Evolutionary conservation across 2,329 filamentous ascomycete species (phyloP).

Genomic region (Botrytis byssoidea): DNA sequence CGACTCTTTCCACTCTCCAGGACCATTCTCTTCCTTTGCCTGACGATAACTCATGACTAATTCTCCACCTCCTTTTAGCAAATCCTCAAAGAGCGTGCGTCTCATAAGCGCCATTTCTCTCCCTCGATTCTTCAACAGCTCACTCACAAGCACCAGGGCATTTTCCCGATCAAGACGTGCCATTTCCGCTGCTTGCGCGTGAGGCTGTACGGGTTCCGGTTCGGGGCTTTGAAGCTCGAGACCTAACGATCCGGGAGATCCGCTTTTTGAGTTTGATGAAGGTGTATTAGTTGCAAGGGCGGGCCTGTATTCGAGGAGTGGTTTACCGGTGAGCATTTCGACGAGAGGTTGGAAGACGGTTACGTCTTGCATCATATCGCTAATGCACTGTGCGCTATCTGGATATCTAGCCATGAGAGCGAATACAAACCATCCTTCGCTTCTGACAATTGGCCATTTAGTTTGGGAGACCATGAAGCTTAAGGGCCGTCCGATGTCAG

Average conservation of each 20-base stretch:
- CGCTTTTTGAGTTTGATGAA: not conserved
- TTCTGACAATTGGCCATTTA: conserved; percentile 58
- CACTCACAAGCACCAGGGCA: conserved; percentile 56
- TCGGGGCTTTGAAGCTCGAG: conserved; percentile 14
- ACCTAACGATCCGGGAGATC: not conserved
- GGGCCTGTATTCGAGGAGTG: conserved; percentile 30
- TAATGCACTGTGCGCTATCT: conserved; percentile 50
- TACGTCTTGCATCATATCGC: conserved; percentile 44
- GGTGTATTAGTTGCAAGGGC: not conserved
- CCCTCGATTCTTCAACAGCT: conserved; percentile 50
- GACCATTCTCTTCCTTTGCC: conserved; percentile 1
- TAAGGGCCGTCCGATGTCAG: conserved; percentile 42
- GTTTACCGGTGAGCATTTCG: conserved; percentile 50
- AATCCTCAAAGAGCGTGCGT: conserved; percentile 46
- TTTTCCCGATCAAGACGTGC: conserved; percentile 59
- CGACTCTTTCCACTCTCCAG: not conserved
- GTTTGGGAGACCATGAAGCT: conserved; percentile 54
- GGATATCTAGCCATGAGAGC: conserved; percentile 56
- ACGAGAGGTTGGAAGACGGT: conserved; percentile 48
- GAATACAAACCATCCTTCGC: conserved; percentile 61
- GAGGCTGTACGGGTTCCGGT: conserved; percentile 27
- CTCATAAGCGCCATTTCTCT: conserved; percentile 44
- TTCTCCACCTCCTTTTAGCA: conserved; percentile 51
- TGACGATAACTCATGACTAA: conserved; percentile 33
- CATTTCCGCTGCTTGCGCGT: conserved; percentile 44